Percentiles rank a stretch among this genome's conserved stretches.
phyloP scores from a whole-genome alignment of 2,329 filamentous ascomycete genomes.

The Botrytis fabae region DNA sequence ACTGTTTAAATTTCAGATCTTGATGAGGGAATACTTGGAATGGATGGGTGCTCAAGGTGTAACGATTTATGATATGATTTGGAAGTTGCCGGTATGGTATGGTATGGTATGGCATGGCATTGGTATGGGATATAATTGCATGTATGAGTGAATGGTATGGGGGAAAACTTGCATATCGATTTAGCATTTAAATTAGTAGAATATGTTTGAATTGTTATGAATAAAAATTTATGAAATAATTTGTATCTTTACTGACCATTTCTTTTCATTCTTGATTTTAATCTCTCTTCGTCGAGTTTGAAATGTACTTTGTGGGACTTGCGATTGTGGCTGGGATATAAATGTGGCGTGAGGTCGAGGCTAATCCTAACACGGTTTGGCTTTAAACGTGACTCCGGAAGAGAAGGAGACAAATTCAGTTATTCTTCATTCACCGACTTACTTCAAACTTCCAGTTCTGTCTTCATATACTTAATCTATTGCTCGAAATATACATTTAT shows the following conservation, averaged over 20 bases:
- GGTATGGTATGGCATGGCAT: not conserved
- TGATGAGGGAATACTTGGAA: not conserved
- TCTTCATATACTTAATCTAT: not conserved
- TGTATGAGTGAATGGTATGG: not conserved
- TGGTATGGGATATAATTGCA: conserved; percentile 5
- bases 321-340: not conserved
- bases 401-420: not conserved
- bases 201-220: not conserved
- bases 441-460: not conserved
- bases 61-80: not conserved
- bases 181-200: not conserved
- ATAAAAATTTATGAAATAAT: not conserved
- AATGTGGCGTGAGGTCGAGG: not conserved
- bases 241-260: not conserved
- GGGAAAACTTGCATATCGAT: not conserved
- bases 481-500: not conserved
- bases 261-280: not conserved
- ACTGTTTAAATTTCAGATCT: conserved; percentile 21
- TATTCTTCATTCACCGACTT: not conserved
- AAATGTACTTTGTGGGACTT: not conserved
- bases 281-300: not conserved
- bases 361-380: not conserved
- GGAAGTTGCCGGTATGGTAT: not conserved
- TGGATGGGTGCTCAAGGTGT: not conserved
- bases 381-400: not conserved